Evolutionary conservation across 257 asterid genomes (phyloP).

Genomic region (Solanum virginianum): DNA sequence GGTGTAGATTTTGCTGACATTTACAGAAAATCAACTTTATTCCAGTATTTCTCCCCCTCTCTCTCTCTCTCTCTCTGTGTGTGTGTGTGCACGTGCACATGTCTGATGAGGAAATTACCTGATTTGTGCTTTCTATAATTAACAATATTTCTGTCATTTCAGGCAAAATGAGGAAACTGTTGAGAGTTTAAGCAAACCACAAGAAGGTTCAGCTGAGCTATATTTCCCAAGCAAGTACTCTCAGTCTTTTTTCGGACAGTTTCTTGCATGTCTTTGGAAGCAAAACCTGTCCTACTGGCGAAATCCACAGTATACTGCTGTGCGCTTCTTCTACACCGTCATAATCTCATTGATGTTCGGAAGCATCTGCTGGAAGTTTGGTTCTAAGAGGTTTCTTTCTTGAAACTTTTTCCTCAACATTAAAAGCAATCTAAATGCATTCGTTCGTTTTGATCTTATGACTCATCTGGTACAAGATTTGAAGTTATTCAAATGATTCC

Average conservation of each 20-base stretch:
- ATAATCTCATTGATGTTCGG: constrained; percentile 81
- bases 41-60: constrained; percentile 22
- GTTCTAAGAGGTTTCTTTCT: constrained; percentile 56
- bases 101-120: background rate
- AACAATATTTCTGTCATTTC: background rate
- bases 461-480: background rate
- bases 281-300: constrained; percentile 88
- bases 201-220: constrained; percentile 39
- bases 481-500: background rate
- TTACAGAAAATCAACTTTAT: constrained; percentile 49
- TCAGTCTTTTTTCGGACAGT: constrained; percentile 56
- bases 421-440: background rate
- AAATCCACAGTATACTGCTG: constrained; percentile 79
- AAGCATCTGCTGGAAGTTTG: constrained; percentile 84
- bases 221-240: constrained; percentile 69
- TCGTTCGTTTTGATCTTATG: background rate
- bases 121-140: background rate
- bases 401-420: background rate
- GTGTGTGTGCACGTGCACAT: background rate
- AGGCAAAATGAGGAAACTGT: constrained; percentile 65
- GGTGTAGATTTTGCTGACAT: constrained; percentile 63
- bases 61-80: background rate
- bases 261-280: constrained; percentile 87
- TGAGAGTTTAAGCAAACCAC: constrained; percentile 56
- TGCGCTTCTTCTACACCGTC: constrained; percentile 71